Evolutionary conservation across 352 stramenopile genomes (phyloP).

Genomic region (Globisporangium paddicum): DNA sequence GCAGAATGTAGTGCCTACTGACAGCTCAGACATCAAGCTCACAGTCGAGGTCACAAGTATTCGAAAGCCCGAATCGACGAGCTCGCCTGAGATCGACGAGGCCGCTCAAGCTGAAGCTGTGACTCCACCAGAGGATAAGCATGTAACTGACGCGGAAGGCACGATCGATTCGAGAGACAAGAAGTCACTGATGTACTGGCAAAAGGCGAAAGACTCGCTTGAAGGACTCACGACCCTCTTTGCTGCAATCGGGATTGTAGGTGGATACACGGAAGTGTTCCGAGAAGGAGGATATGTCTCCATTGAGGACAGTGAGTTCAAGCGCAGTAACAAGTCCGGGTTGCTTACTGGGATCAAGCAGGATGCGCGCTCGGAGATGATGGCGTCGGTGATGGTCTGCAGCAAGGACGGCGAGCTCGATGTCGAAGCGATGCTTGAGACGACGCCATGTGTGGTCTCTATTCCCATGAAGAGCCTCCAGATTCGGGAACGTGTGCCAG

Average conservation of each 20-base stretch:
- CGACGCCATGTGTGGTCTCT: constrained; percentile 11
- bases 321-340: constrained; percentile 15
- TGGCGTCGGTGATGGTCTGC: constrained; percentile 20
- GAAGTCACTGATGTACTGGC: constrained; percentile 57
- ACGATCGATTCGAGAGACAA: constrained; percentile 45
- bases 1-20: constrained; percentile 17
- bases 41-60: constrained; percentile 18
- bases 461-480: constrained; percentile 54
- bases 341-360: constrained; percentile 37
- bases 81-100: constrained; percentile 60
- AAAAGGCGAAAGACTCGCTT: constrained; percentile 73
- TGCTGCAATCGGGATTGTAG: constrained; percentile 66
- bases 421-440: background rate
- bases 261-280: constrained; percentile 64
- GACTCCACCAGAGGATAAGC: background rate
- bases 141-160: constrained; percentile 7
- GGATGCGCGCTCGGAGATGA: constrained; percentile 32
- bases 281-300: constrained; percentile 60
- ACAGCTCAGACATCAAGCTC: constrained; percentile 19
- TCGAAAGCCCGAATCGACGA: constrained; percentile 56
- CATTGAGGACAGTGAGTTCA: constrained; percentile 41
- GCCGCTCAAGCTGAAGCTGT: background rate
- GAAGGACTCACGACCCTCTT: constrained; percentile 50
- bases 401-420: background rate
- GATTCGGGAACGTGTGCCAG: constrained; percentile 65